Conservation (phyloP, 2,329 filamentous ascomycete genomes). For the Alternaria longipes region DNA sequence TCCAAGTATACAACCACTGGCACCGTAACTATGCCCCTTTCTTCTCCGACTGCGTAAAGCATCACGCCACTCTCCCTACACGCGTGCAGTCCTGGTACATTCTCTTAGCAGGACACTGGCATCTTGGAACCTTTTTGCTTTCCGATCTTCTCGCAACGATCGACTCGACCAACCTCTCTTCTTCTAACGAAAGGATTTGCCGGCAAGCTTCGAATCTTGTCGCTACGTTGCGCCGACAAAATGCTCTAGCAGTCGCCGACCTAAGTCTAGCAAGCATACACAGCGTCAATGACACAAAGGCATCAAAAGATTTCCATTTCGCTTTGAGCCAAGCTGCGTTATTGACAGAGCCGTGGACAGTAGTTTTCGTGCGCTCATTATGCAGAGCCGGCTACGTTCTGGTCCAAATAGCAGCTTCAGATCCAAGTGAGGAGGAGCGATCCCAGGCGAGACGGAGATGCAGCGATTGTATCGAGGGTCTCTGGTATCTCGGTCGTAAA, state of each 20-base stretch:
- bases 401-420: slow-evolving; percentile 23
- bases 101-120: slow-evolving; percentile 66
- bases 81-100: slow-evolving; percentile 69
- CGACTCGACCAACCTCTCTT: slow-evolving; percentile 54
- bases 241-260: slow-evolving; percentile 50
- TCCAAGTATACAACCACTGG: slow-evolving; percentile 65
- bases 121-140: slow-evolving; percentile 64
- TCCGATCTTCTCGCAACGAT: slow-evolving; percentile 62
- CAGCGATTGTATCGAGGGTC: slow-evolving; percentile 60
- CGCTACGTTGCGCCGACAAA: slow-evolving; percentile 41
- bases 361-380: slow-evolving; percentile 46
- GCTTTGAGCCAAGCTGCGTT: slow-evolving; percentile 64
- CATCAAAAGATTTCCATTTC: slow-evolving; percentile 58
- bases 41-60: slow-evolving; percentile 61
- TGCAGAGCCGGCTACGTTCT: slow-evolving; percentile 13
- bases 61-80: slow-evolving; percentile 60
- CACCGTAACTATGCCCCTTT: slow-evolving; percentile 62
- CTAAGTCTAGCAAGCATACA: slow-evolving; percentile 39
- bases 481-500: slow-evolving; percentile 65
- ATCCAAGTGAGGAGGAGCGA: background rate
- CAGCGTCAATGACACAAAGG: background rate
- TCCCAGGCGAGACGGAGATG: slow-evolving; percentile 49
- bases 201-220: slow-evolving; percentile 58
- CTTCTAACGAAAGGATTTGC: slow-evolving; percentile 56
- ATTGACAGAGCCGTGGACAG: slow-evolving; percentile 68